Base-by-base conservation (phyloP, 1,139 yeast genomes). In the Kodamaea ohmeri region DNA sequence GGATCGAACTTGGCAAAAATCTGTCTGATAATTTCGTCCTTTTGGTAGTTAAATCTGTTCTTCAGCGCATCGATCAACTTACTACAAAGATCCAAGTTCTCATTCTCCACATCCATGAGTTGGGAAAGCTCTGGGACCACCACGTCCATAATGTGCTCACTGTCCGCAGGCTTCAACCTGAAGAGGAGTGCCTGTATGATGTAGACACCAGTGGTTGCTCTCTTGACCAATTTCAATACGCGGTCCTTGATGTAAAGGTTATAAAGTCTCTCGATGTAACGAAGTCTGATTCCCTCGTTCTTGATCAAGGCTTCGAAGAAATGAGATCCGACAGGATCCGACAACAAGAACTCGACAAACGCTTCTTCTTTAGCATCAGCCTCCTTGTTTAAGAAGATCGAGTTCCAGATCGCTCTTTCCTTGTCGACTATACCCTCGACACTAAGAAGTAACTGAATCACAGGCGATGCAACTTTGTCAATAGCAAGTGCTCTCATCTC, bases 261-360 rank as follows among this genome's bases (percentile, higher is more conserved):
- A 62, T 81, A 87, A 36, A 90, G 61, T 50, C 95, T 74, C 49
- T 82, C 85, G 32, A 84, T 76, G 52, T 79, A 78, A 49, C 78
- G 82, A 43, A 76, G 63, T 48, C 94, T 80, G 35, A 84, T 84
- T 12, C 76, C 75, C 39, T 75, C 77, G 42, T 67, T 65, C 35
- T 75, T 77, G 38, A 90, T 69, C 16, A 80, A 74, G 14, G 82
- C 73, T 60, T 90, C 90, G 30, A 90, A 67, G 64, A 90, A 89
- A 61, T 89, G 97, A 1, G 95, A 83, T 1, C 97, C 98, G 12
- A 89, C 88, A 1, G 95, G 72, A 54, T 90, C 96, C 5, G 94
- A 81, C 36, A 90, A 64, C 41, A 90, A 68, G 55, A 85, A 85
- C 56, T 89, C 96, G 28, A 89, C 83, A 58, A 84, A 89, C 1